A percentile compares a stretch with the other conserved stretches of the same genome.
phyloP scores from a whole-genome alignment of 768 basidiomycete genomes.

The Tylopilus cervinicoccineus region DNA sequence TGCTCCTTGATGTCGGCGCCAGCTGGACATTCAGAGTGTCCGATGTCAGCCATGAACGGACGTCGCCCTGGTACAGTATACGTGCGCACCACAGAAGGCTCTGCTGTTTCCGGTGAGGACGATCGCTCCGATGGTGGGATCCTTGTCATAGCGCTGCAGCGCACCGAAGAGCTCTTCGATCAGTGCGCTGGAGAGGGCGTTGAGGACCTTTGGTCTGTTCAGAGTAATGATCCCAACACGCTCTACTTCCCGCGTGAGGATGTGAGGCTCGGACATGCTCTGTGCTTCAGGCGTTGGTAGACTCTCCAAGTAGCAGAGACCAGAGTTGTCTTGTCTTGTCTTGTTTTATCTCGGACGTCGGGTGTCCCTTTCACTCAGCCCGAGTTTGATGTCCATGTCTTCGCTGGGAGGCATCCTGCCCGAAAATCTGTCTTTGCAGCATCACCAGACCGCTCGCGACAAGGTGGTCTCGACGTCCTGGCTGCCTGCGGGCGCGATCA shows the following conservation, averaged over 20 bases:
- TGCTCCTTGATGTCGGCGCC: constrained; percentile 99
- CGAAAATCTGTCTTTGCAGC: constrained; percentile 29
- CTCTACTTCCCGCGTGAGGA: constrained; percentile 20
- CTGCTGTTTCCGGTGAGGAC: constrained; percentile 89
- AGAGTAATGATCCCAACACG: constrained; percentile 59
- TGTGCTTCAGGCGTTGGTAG: neutral
- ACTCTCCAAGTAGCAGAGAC: neutral
- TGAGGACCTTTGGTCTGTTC: constrained; percentile 83
- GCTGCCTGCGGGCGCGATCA: constrained; percentile 43
- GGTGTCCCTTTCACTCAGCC: no score
- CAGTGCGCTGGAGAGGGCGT: constrained; percentile 77
- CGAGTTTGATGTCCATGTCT: constrained; percentile 10
- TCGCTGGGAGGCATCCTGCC: constrained; percentile 6
- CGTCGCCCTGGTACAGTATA: no score
- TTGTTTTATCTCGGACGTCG: constrained; percentile 4
- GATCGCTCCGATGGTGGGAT: constrained; percentile 71
- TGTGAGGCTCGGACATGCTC: constrained; percentile 21
- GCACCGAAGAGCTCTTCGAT: constrained; percentile 79
- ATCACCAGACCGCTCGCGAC: constrained; percentile 47
- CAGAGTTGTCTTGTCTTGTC: constrained; percentile 10
- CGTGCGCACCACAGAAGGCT: constrained; percentile 51
- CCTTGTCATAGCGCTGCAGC: constrained; percentile 60
- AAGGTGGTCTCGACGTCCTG: constrained; percentile 41
- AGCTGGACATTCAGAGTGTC: constrained; percentile 34
- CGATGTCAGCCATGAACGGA: neutral